Conservation (phyloP, 2,329 filamentous ascomycete species). For the Calonectria fujianensis region DNA sequence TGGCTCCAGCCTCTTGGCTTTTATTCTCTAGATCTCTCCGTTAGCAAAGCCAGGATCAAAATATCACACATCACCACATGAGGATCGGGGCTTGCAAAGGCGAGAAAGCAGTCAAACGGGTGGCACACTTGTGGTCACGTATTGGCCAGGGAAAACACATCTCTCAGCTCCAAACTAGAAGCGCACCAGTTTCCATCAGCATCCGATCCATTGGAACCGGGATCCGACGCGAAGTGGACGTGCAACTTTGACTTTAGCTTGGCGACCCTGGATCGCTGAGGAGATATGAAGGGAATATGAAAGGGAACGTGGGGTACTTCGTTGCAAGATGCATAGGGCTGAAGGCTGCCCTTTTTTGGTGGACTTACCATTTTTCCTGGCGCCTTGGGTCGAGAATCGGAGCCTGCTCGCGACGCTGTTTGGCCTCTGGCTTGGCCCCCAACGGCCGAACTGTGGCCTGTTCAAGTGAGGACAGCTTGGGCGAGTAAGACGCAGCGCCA, state of each 20-base stretch:
- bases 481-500: slow-evolving; percentile 53
- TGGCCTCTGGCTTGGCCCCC: slow-evolving; percentile 51
- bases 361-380: slow-evolving; percentile 54
- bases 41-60: slow-evolving; percentile 37
- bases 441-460: slow-evolving; percentile 42
- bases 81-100: background rate
- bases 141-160: background rate
- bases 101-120: background rate
- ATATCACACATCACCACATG: background rate
- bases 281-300: background rate
- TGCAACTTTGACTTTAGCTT: slow-evolving; percentile 1
- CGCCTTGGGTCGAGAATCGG: slow-evolving; percentile 56
- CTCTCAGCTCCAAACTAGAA: background rate
- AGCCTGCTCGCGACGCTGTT: slow-evolving; percentile 40
- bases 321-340: background rate
- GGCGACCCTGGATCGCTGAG: background rate
- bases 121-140: slow-evolving; percentile 14
- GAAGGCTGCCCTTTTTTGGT: background rate
- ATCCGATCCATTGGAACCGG: background rate
- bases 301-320: background rate
- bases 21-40: slow-evolving; percentile 10
- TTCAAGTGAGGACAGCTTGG: slow-evolving; percentile 43
- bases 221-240: slow-evolving; percentile 1
- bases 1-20: background rate
- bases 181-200: background rate